Evolutionary conservation across 257 asterid species (phyloP), one percentile per base, ranked within the genome.

Genomic region (Coffea canephora): DNA sequence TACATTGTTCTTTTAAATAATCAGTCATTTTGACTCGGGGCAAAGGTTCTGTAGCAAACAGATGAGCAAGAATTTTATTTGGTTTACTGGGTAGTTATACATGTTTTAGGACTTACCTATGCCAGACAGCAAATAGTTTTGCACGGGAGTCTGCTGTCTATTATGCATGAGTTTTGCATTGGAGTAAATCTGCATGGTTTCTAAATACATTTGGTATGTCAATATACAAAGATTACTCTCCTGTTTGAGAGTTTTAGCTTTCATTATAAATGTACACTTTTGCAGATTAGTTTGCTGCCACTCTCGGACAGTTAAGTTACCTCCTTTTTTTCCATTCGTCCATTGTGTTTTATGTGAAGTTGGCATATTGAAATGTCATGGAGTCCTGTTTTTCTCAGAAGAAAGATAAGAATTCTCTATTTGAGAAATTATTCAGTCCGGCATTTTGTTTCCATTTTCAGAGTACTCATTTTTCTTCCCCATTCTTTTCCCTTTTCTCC

Each of bases 1-100:
- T 69, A 19, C 54, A 69, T 59, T 59, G 41, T 25, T 68, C 54
- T 77, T 71, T 25, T 46, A 55, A 36, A 41, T 27, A 74, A 77
- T 71, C 49, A 64, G 31, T 23, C 27, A 6, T 41, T 70, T 78
- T 59, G 11, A 48, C 8, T n/a, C 61, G 21, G 52, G 54, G 43
- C 18, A 45, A 71, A 70, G 7, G 8, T 49, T 71, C 49, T 57
- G 68, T 45, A 25, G 48, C 21, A 15, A 50, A 69, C 39, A 15
- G 62, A 71, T 45, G 5, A 52, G 31, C 23, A 59, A 78, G 48
- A 59, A 48, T 34, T 21, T n/a, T 48, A 61, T 52, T 57, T 31
- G 10, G 15, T 69, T 8, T 48, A n/a, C 67, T 19, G 10, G 69
- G 8, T 45, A 46, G 61, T 71, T 39, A 14, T 1, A 7, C 34